Percentiles rank a stretch among this genome's conserved stretches.
These are phyloP conservation scores for Tuber umbilicatum DNA, from an alignment of 495 filamentous ascomycete species.

Conservation along the genomic window DNA sequence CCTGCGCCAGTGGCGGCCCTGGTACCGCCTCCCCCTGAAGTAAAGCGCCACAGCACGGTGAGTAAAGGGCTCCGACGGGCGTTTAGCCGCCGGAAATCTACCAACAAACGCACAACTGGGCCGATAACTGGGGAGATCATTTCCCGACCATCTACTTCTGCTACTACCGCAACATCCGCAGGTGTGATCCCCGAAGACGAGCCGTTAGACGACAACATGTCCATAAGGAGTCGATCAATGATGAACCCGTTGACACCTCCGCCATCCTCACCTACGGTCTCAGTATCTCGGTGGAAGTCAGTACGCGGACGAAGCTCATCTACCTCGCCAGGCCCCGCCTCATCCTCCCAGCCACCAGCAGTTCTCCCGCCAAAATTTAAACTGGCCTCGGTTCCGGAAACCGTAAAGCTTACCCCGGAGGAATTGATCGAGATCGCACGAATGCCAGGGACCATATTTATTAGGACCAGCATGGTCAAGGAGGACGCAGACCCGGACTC, in stretches of 20 bases:
- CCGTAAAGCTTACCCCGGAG: slow-evolving; percentile 31
- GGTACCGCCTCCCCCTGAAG: not conserved
- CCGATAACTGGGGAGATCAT: slow-evolving; percentile 31
- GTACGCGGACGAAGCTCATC: slow-evolving; percentile 5
- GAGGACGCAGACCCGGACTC: slow-evolving; percentile 14
- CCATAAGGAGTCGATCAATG: slow-evolving; percentile 1
- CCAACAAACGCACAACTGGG: slow-evolving; percentile 18
- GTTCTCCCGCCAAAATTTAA: not conserved
- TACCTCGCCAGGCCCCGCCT: not conserved
- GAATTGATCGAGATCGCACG: slow-evolving; percentile 25
- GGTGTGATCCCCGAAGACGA: slow-evolving; percentile 18
- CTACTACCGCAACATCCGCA: slow-evolving; percentile 5
- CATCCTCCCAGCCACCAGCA: slow-evolving; percentile 22
- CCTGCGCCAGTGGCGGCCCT: not conserved
- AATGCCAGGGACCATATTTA: slow-evolving; percentile 39
- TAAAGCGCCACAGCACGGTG: slow-evolving; percentile 22
- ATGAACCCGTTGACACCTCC: slow-evolving; percentile 6
- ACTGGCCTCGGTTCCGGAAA: slow-evolving; percentile 24
- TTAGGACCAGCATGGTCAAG: slow-evolving; percentile 31
- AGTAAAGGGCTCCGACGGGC: slow-evolving; percentile 32
- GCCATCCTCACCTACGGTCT: slow-evolving; percentile 17
- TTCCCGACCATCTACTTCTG: slow-evolving; percentile 29
- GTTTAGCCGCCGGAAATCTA: slow-evolving; percentile 36
- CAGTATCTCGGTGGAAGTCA: slow-evolving; percentile 34
- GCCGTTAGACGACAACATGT: not conserved